Percentiles rank a stretch among this genome's conserved stretches.
Evolutionary conservation across 2,329 filamentous ascomycete genomes (phyloP).

Genomic region (Fusarium sp.): DNA sequence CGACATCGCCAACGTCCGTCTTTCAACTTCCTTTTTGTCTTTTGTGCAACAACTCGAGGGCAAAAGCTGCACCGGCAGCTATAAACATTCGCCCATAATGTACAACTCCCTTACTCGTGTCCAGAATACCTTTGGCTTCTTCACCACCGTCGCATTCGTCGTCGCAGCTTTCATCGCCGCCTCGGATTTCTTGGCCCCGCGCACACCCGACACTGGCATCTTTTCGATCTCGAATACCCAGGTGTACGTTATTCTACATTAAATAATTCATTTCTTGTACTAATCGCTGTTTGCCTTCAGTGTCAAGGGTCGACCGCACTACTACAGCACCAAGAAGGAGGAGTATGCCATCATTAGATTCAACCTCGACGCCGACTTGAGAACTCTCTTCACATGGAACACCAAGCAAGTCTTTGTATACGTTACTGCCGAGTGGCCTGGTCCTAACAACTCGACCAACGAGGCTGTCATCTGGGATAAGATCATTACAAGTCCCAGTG

Average conservation of each 20-base stretch:
- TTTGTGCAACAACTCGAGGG: conserved; percentile 11
- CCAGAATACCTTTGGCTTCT: conserved; percentile 97
- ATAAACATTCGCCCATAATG: conserved; percentile 70
- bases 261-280: conserved; percentile 1
- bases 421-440: conserved; percentile 83
- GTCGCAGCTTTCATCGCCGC: conserved; percentile 85
- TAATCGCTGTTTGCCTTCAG: conserved; percentile 60
- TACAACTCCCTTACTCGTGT: conserved; percentile 87
- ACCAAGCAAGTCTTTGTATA: conserved; percentile 99
- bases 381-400: conserved; percentile 97
- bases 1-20: conserved; percentile 34
- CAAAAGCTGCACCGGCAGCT: conserved; percentile 37
- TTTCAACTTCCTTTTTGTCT: conserved; percentile 3
- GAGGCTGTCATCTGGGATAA: conserved; percentile 95
- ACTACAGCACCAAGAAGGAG: conserved; percentile 92
- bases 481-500: conserved; percentile 85
- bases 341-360: conserved; percentile 97
- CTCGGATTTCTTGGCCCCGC: conserved; percentile 80
- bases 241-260: conserved; percentile 72
- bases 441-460: conserved; percentile 63
- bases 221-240: conserved; percentile 83
- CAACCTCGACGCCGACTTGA: conserved; percentile 91
- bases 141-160: conserved; percentile 91
- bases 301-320: conserved; percentile 92
- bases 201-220: conserved; percentile 72